phyloP scores from a whole-genome alignment of 169 alveolate genomes.

The Plasmodium blacklocki region DNA sequence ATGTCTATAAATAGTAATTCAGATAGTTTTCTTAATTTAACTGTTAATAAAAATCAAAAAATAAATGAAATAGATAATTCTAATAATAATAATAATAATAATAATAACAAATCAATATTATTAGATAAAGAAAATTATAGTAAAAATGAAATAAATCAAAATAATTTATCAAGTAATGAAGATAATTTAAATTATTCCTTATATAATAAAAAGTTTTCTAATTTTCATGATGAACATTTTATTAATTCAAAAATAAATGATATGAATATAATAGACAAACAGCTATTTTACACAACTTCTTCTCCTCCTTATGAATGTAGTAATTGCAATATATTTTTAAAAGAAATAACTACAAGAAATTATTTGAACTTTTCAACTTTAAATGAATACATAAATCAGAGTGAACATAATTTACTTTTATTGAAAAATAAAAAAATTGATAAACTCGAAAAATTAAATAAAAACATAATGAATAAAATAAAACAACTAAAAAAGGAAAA shows the following conservation, averaged over 20 bases:
- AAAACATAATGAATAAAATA: conserved; percentile 16
- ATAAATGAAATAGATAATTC: not conserved
- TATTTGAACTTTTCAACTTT: conserved; percentile 23
- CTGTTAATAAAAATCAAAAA: not conserved
- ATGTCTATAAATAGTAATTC: no score
- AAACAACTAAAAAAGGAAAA: conserved; percentile 6
- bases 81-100: not conserved
- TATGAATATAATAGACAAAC: conserved; percentile 11
- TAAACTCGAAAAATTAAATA: conserved; percentile 39
- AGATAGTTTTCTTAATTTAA: no score
- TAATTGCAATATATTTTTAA: conserved; percentile 33
- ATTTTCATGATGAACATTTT: not conserved
- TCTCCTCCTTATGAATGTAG: conserved; percentile 15
- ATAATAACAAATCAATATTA: not conserved
- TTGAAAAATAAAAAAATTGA: conserved; percentile 52
- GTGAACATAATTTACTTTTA: conserved; percentile 44
- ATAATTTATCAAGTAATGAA: not conserved
- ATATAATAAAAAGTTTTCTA: not conserved
- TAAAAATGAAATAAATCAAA: not conserved
- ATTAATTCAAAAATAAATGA: conserved; percentile 7
- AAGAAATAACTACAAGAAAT: conserved; percentile 40
- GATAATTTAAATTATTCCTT: not conserved
- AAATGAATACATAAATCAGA: conserved; percentile 44
- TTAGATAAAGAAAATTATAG: not conserved
- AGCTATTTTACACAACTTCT: not conserved